Percentiles rank a stretch among this genome's conserved stretches.
phyloP scores from a whole-genome alignment of 768 basidiomycete genomes.

The Mycena vulgaris region DNA sequence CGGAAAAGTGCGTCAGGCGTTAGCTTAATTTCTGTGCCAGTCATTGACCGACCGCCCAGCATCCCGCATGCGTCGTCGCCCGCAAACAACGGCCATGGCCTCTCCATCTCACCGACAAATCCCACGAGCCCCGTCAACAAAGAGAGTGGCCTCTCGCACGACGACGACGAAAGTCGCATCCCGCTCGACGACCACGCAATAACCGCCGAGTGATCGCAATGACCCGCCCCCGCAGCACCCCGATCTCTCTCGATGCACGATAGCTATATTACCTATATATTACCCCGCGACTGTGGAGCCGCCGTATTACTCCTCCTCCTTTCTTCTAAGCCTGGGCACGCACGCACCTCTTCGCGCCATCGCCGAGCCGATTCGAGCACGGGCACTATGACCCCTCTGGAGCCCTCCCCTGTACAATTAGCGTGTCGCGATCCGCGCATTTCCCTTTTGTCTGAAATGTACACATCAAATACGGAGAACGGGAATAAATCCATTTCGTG shows the following conservation, averaged over 20 bases:
- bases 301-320: slow-evolving; percentile 24
- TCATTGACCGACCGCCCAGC: slow-evolving; percentile 57
- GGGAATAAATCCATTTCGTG: too few relatives aligned
- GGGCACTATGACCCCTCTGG: slow-evolving; percentile 18
- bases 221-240: neutral
- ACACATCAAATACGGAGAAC: too few relatives aligned
- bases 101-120: slow-evolving; percentile 85
- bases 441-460: too few relatives aligned
- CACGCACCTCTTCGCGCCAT: neutral
- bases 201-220: slow-evolving; percentile 26
- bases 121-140: slow-evolving; percentile 75
- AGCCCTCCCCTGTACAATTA: slow-evolving; percentile 1
- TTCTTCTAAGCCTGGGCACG: slow-evolving; percentile 8
- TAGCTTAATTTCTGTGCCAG: neutral
- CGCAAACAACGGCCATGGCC: slow-evolving; percentile 63
- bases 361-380: slow-evolving; percentile 24
- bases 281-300: slow-evolving; percentile 21
- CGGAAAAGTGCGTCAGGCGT: slow-evolving; percentile 83
- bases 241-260: slow-evolving; percentile 34
- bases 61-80: slow-evolving; percentile 93
- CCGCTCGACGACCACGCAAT: slow-evolving; percentile 29
- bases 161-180: slow-evolving; percentile 45
- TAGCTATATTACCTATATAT: slow-evolving; percentile 39
- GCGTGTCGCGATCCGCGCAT: neutral
- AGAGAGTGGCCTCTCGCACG: slow-evolving; percentile 68